Conservation (phyloP, 2,329 filamentous ascomycete species). For the Lizonia empirigonia region DNA sequence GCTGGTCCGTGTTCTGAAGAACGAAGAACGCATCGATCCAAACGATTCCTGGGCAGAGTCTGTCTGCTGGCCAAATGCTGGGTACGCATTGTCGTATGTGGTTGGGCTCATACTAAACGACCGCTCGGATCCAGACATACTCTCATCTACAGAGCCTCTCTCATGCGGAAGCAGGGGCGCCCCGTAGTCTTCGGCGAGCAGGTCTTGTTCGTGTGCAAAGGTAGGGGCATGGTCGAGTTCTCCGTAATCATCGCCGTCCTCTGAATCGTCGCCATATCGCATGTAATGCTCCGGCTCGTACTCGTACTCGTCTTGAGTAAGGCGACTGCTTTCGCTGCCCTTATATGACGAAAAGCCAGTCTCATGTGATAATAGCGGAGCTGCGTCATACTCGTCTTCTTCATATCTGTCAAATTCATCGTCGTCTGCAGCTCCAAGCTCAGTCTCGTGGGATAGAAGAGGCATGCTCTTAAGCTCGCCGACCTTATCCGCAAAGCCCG, state of each 20-base stretch:
- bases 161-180: conserved; percentile 34
- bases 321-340: conserved; percentile 25
- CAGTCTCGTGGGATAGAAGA: conserved; percentile 24
- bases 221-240: conserved; percentile 16
- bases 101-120: conserved; percentile 16
- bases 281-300: conserved; percentile 20
- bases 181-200: conserved; percentile 12
- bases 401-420: conserved; percentile 21
- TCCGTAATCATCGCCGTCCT: conserved; percentile 1
- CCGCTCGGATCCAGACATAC: conserved; percentile 23
- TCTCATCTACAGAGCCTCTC: conserved; percentile 18
- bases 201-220: conserved; percentile 13
- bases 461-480: conserved; percentile 19
- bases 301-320: conserved; percentile 10
- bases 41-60: conserved; percentile 17
- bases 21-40: conserved; percentile 14
- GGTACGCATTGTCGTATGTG: conserved; percentile 7
- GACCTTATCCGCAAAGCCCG: conserved; percentile 3
- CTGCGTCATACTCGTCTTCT: conserved; percentile 32
- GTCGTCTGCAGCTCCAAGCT: background rate
- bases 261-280: conserved; percentile 14
- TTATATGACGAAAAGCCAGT: conserved; percentile 27
- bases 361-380: conserved; percentile 49
- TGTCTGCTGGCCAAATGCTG: conserved; percentile 20
- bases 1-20: conserved; percentile 29